Evolutionary conservation across 352 stramenopile genomes (phyloP), one percentile per base, ranked within the genome.

Genomic region (Phytophthora boehmeriae): DNA sequence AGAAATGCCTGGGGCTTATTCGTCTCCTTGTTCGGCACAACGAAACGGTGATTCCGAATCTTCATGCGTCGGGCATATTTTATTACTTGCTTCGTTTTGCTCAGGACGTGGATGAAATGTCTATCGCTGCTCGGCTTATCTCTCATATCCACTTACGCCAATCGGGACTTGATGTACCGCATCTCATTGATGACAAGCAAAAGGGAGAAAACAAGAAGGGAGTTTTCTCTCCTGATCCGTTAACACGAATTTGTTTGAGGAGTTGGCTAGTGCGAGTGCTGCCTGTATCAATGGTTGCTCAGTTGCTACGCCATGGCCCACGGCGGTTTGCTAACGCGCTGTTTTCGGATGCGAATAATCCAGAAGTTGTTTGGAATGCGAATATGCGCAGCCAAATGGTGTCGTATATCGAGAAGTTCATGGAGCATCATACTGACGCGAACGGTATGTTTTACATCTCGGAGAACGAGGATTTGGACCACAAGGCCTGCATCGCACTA

Each of bases 361-460:
- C 87, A 0, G 87, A 95, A 67, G 86, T 93, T 23, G 83, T 95
- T 17, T 95, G 87, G 87, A 95, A 94, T 43, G 67, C 83, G 0
- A 89, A 83, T 17, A 93, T 95, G 87, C 84, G 83, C 14, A 76
- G 60, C n/a, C 85, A 95, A 70, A 94, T 95, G 85, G 83, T 93
- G 20, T 74, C 61, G 2, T 93, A 93, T 43, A 92, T 94, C 43
- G 83, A 93, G 22, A 93, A 93, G 58, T 95, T 95, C 41, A 90
- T 95, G 80, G 72, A 78, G 14, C 74, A 72, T 34, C 87, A 95
- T 64, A 82, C 71, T 2, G 79, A 92, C 56, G 69, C 68, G 16
- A 68, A 60, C 11, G 85, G 87, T 0, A 88, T 89, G 68, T 95
- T 95, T 41, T 80, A 75, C 44, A 92, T 95, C 16, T 79, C 84